These are phyloP conservation scores for Stentor coeruleus DNA, from an alignment of 73 alveolate species.

Conservation along the genomic window DNA sequence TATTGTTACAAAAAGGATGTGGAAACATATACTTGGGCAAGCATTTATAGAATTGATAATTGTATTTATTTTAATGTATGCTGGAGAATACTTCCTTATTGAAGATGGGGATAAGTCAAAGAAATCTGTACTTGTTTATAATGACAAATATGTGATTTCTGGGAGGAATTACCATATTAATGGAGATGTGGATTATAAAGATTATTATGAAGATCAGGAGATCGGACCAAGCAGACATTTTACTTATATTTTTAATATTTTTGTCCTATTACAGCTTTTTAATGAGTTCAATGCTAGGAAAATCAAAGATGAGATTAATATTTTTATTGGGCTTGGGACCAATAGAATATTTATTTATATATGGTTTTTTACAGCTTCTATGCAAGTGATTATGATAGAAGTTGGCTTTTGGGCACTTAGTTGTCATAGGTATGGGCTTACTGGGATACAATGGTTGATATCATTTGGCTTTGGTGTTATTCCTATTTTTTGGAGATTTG, in stretches of 20 bases:
- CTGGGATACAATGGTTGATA: no score
- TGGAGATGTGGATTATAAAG: constrained; percentile 59
- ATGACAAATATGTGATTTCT: constrained; percentile 21
- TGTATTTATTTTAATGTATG: constrained; percentile 47
- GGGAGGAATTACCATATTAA: constrained; percentile 33
- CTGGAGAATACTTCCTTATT: constrained; percentile 68
- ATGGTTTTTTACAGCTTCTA: not conserved
- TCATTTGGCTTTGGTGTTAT: no score
- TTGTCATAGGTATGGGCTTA: no score
- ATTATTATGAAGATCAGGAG: constrained; percentile 39
- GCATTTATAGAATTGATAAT: constrained; percentile 59
- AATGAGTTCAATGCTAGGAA: constrained; percentile 66
- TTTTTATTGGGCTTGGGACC: constrained; percentile 53
- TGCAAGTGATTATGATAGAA: constrained; percentile 37
- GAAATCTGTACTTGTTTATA: no score
- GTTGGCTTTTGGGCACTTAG: no score
- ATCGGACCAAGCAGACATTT: constrained; percentile 61
- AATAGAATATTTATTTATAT: constrained; percentile 40
- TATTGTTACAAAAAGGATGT: constrained; percentile 82
- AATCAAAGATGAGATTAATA: constrained; percentile 59
- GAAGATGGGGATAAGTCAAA: constrained; percentile 41
- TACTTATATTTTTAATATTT: constrained; percentile 63
- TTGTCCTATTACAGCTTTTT: constrained; percentile 57
- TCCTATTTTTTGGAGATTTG: no score
- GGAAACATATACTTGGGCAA: constrained; percentile 74